Evolutionary conservation across 768 basidiomycete species (phyloP).

Genomic region (Termitomyces sp.): DNA sequence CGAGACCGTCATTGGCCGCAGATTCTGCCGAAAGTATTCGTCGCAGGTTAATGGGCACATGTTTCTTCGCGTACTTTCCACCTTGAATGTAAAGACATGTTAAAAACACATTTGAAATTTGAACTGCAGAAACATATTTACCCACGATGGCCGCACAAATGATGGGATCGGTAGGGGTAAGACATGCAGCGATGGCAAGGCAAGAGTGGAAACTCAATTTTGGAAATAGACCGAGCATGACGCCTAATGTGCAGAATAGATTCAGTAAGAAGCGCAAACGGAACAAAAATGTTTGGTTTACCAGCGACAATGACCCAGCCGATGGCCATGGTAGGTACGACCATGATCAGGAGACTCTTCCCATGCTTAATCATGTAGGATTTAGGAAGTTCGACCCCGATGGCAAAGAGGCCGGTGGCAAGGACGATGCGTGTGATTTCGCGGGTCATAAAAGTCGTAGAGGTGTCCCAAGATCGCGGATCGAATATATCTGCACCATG

Average conservation of each 20-base stretch:
- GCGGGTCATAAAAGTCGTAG: slow-evolving; percentile 52
- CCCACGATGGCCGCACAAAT: slow-evolving; percentile 82
- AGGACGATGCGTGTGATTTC: slow-evolving; percentile 47
- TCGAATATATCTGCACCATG: slow-evolving; percentile 66
- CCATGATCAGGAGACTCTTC: slow-evolving; percentile 60
- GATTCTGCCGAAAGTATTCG: slow-evolving; percentile 84
- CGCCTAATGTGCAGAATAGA: slow-evolving; percentile 26
- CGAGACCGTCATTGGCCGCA: slow-evolving; percentile 93
- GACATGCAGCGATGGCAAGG: slow-evolving; percentile 82
- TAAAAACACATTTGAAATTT: neutral
- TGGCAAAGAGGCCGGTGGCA: slow-evolving; percentile 88
- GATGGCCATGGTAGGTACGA: slow-evolving; percentile 80
- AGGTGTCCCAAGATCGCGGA: slow-evolving; percentile 64
- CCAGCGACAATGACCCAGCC: slow-evolving; percentile 79
- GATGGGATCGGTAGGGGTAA: slow-evolving; percentile 94
- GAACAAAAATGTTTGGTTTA: slow-evolving; percentile 16
- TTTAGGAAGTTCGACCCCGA: slow-evolving; percentile 88
- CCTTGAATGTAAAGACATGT: slow-evolving; percentile 28
- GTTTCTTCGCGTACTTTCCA: slow-evolving; percentile 61
- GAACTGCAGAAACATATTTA: slow-evolving; percentile 17
- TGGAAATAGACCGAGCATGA: slow-evolving; percentile 72
- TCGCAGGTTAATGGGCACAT: slow-evolving; percentile 73
- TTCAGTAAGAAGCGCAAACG: neutral
- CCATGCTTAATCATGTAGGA: slow-evolving; percentile 81
- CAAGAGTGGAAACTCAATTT: slow-evolving; percentile 64